Percentiles rank a stretch among this genome's conserved stretches.
These are phyloP conservation scores for Alternaria sp. DNA, from an alignment of 2,329 filamentous ascomycete species.

Conservation along the genomic window DNA sequence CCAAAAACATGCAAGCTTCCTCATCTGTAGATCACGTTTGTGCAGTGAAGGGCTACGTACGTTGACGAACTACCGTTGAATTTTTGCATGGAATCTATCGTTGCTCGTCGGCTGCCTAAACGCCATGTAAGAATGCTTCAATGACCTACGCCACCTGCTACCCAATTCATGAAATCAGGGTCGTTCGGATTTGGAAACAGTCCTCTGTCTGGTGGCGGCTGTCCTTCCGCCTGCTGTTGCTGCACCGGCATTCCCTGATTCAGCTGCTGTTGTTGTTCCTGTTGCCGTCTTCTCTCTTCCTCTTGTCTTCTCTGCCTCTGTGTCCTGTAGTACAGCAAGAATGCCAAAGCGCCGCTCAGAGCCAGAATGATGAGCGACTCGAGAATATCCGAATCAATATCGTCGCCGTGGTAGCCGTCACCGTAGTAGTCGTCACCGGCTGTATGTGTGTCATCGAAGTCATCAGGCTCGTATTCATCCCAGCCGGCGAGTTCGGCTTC, in stretches of 20 bases:
- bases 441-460: constrained; percentile 52
- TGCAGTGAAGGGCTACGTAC: background rate
- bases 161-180: constrained; percentile 74
- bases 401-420: constrained; percentile 59
- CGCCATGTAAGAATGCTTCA: constrained; percentile 31
- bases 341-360: constrained; percentile 76
- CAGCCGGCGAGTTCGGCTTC: constrained; percentile 65
- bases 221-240: constrained; percentile 40
- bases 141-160: constrained; percentile 72
- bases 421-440: constrained; percentile 66
- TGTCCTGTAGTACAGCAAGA: constrained; percentile 82
- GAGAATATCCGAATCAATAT: constrained; percentile 79
- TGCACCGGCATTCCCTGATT: constrained; percentile 22
- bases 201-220: constrained; percentile 58
- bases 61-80: background rate
- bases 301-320: constrained; percentile 64
- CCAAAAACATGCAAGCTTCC: background rate
- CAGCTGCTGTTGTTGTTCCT: constrained; percentile 46
- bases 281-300: constrained; percentile 47
- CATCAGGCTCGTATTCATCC: constrained; percentile 64
- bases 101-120: background rate
- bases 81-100: background rate
- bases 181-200: constrained; percentile 73
- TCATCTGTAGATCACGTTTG: background rate
- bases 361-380: constrained; percentile 87